Conservation (phyloP, 2,329 filamentous ascomycete genomes). For the Xylariaceae sp. region DNA sequence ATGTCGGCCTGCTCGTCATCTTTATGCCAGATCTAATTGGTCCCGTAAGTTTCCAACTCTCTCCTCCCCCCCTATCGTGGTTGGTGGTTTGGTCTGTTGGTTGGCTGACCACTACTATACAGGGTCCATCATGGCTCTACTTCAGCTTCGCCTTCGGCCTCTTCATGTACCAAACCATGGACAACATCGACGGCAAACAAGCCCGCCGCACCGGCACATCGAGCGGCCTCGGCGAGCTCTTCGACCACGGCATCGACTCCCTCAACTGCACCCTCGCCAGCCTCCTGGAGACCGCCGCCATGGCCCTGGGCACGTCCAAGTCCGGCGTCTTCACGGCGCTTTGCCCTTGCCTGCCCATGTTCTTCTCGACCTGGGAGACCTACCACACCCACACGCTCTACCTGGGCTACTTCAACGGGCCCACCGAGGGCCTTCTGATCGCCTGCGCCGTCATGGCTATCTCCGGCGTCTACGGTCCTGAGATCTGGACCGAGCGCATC, state of each 20-base stretch:
- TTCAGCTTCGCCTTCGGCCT: slow-evolving; percentile 93
- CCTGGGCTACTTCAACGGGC: slow-evolving; percentile 93
- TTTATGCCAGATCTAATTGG: slow-evolving; percentile 88
- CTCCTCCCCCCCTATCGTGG: neutral
- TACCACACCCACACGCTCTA: slow-evolving; percentile 98
- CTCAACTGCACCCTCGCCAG: slow-evolving; percentile 94
- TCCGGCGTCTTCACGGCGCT: slow-evolving; percentile 89
- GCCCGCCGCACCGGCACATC: slow-evolving; percentile 91
- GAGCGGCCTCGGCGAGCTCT: slow-evolving; percentile 90
- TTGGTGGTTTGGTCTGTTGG: neutral
- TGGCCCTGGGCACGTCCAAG: slow-evolving; percentile 81
- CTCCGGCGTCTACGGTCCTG: slow-evolving; percentile 82
- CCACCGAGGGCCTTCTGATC: slow-evolving; percentile 90
- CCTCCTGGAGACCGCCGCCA: slow-evolving; percentile 84
- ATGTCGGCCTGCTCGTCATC: slow-evolving; percentile 69
- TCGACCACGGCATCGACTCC: slow-evolving; percentile 98
- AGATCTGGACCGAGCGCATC: slow-evolving; percentile 78
- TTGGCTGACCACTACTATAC: slow-evolving; percentile 8
- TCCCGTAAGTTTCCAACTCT: slow-evolving; percentile 56
- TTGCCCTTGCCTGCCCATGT: slow-evolving; percentile 92
- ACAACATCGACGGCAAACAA: slow-evolving; percentile 98
- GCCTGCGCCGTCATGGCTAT: slow-evolving; percentile 81
- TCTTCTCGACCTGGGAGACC: slow-evolving; percentile 99
- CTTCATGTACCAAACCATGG: slow-evolving; percentile 99
- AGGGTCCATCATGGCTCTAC: slow-evolving; percentile 89